Evolutionary conservation across 495 filamentous ascomycete species (phyloP), one percentile per base, ranked within the genome.

Genomic region (Cryomyces minteri): DNA sequence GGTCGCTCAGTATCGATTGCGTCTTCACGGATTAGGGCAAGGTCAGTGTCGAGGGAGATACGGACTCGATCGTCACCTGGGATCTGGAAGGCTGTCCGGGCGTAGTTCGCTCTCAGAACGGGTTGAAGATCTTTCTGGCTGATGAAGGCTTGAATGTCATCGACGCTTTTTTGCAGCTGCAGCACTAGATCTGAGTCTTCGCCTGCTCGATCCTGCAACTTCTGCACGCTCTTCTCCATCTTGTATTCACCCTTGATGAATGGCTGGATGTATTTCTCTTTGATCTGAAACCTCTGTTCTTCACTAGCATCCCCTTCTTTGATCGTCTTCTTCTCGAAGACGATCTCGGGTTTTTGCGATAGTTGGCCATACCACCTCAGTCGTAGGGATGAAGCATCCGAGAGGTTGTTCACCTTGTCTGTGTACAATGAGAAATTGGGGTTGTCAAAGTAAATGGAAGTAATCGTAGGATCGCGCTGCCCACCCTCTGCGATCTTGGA

Each of bases 371-470:
- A 93, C 90, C 90, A 98, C 39, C 90, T 76, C 33, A 96, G 63
- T 5, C 92, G 73, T 44, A 98, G 62, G 8, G 88, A 94, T 31
- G 82, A 76, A 1, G 86, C 81, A 57, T 87, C 80, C 4, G 72
- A 62, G n/a, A 74, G 69, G 44, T 79, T 77, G 42, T 76, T 77
- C 9, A 98, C 74, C 60, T 96, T 96, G 39, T 80, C 69, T 12
- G 72, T 76, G 62, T 98, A 98, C 33, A 94, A 70, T 34, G 76
- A 68, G 59, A 98, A 95, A 41, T 78, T 74, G 28, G 77, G 63
- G 57, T 77, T 92, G 59, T 96, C 90, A 59, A 96, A 96, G 62
- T 98, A 98, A 30, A 98, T 71, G 14, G 87, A 94, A 18, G 85
- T 96, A 55, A 98, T 82, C 31, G 82, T 83, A 3, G 92, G 90